Evolutionary conservation across 352 stramenopile genomes (phyloP), one percentile per base, ranked within the genome.

Genomic region (Aphanomyces euteiches): DNA sequence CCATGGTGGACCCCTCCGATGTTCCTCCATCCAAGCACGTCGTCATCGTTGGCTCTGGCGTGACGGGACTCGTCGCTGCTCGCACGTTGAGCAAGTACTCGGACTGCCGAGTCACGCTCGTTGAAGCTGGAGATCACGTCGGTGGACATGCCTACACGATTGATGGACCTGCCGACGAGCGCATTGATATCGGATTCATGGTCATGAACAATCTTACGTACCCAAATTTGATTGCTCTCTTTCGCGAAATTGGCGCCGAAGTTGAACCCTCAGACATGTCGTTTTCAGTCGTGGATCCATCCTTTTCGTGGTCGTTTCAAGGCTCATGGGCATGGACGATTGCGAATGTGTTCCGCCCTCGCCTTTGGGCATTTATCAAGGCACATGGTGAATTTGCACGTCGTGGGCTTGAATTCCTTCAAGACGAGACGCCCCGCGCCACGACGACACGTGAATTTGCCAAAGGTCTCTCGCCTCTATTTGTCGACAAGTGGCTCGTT

Each of bases 171-270:
- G 43, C 76, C 34, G 38, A 48, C 38, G 72, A 77, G 56, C 71
- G 58, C 68, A 79, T 96, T n/a, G 90, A 97, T 74, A 89, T 93
- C 21, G 90, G 90, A 6, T 97, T 97, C 76, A 96, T 96, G 88
- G 90, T 97, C 34, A 96, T 92, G 74, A 97, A 97, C 72, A 63
- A 85, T 34, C 74, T 74, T 5, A 97, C 96, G 71, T 97, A 97
- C 79, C 90, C 89, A 43, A 95, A 96, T 58, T 83, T 97, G 75
- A 85, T 84, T 7, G 65, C 74, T 7, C 89, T 95, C 75, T 96
- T 97, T 60, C 69, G 83, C 7, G 73, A 79, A 50, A 73, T 97
- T 12, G 79, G 78, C 50, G 79, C 96, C 7, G 61, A 76, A 47
- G 74, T 75, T 50, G 81, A 88, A 72, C 69, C 85, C 38, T 87